phyloP scores from a whole-genome alignment of 2,329 filamentous ascomycete species.

The Chrysosporium keratinophilum region DNA sequence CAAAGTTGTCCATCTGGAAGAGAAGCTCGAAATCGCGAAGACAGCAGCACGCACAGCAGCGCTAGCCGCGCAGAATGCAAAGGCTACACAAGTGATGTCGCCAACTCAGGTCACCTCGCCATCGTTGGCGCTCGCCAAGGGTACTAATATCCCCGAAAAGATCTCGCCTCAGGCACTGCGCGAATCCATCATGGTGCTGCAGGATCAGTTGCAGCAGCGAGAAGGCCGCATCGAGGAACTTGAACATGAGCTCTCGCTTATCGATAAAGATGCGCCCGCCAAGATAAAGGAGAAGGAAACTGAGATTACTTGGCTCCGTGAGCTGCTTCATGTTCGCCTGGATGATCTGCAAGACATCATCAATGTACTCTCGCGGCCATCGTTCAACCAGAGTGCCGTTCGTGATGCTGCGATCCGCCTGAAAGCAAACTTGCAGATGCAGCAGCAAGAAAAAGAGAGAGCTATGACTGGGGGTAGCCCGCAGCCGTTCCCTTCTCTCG shows the following conservation, averaged over 20 bases:
- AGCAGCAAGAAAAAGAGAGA: constrained; percentile 87
- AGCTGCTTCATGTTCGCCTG: constrained; percentile 79
- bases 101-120: constrained; percentile 38
- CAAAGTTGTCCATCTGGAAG: constrained; percentile 71
- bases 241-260: constrained; percentile 56
- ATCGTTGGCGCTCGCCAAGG: constrained; percentile 36
- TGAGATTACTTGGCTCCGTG: constrained; percentile 88
- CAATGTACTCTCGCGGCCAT: constrained; percentile 59
- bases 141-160: constrained; percentile 59
- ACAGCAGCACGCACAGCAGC: constrained; percentile 76
- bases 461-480: constrained; percentile 60
- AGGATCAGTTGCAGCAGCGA: constrained; percentile 91
- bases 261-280: constrained; percentile 64
- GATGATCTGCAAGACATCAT: constrained; percentile 92
- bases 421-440: constrained; percentile 93
- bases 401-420: constrained; percentile 87
- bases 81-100: constrained; percentile 22
- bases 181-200: constrained; percentile 90
- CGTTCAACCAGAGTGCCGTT: constrained; percentile 66
- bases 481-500: constrained; percentile 60
- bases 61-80: constrained; percentile 55
- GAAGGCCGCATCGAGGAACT: constrained; percentile 83
- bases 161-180: constrained; percentile 89
- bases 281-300: constrained; percentile 88
- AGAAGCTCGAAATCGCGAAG: constrained; percentile 82